A percentile compares a stretch with the other conserved stretches of the same genome.
Evolutionary conservation across 768 basidiomycete genomes (phyloP).

Genomic region (Tulasnella sp.): DNA sequence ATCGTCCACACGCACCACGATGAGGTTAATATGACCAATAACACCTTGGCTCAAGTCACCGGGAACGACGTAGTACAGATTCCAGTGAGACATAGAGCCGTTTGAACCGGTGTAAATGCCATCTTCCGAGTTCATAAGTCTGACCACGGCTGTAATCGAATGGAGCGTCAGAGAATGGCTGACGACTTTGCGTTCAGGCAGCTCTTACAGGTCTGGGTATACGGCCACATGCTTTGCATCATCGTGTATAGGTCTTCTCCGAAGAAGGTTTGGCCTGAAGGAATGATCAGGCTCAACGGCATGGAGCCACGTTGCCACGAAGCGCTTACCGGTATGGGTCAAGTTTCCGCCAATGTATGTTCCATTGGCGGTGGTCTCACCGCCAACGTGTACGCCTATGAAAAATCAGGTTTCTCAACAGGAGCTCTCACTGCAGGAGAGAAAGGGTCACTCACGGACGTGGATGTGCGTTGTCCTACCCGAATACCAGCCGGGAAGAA

Average conservation of each 20-base stretch:
- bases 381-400: conserved; percentile 13
- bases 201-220: not conserved
- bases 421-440: not conserved
- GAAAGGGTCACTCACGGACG: not conserved
- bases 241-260: conserved; percentile 6
- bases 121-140: conserved; percentile 13
- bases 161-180: not conserved
- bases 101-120: conserved; percentile 8
- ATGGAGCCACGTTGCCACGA: too few species aligned
- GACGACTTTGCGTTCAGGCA: not conserved
- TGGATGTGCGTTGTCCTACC: conserved; percentile 14
- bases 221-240: not conserved
- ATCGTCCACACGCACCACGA: not conserved
- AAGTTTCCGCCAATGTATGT: conserved; percentile 18
- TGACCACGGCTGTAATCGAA: not conserved
- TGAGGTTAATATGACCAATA: conserved; percentile 14
- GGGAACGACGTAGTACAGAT: conserved; percentile 17
- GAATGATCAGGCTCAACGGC: too few species aligned
- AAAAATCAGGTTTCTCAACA: not conserved
- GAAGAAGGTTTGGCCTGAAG: conserved; percentile 14
- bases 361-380: conserved; percentile 13
- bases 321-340: conserved; percentile 16
- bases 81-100: not conserved
- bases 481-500: conserved; percentile 19
- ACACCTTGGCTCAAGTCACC: conserved; percentile 14